A percentile compares a stretch with the other conserved stretches of the same genome.
These are phyloP conservation scores for Isoetes engelmannii DNA, from an alignment of 83 land plant species.

Conservation along the genomic window DNA sequence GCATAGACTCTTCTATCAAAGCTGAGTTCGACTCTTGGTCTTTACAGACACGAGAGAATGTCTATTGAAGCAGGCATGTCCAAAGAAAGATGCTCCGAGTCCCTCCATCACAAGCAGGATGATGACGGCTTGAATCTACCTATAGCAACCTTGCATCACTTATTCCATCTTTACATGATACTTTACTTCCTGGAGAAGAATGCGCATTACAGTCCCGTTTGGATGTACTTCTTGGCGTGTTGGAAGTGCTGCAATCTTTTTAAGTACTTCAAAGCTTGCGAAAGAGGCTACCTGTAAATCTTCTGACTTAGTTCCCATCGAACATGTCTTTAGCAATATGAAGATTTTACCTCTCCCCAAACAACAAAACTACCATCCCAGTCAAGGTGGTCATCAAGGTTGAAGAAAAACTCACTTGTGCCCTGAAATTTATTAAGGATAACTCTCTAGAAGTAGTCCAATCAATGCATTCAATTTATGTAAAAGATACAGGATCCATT, in stretches of 20 bases:
- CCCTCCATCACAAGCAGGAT: too few relatives aligned
- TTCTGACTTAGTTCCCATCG: background rate
- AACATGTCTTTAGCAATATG: background rate
- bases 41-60: too few relatives aligned
- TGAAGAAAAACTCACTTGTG: slow-evolving; percentile 46
- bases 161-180: slow-evolving; percentile 14
- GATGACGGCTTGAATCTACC: background rate
- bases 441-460: background rate
- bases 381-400: slow-evolving; percentile 38
- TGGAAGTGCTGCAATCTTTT: slow-evolving; percentile 28
- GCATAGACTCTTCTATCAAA: too few relatives aligned
- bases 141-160: background rate
- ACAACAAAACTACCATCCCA: slow-evolving; percentile 45
- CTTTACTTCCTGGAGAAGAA: slow-evolving; percentile 21
- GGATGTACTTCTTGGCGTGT: slow-evolving; percentile 40
- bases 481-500: too few relatives aligned
- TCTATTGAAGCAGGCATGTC: too few relatives aligned
- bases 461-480: too few relatives aligned
- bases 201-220: slow-evolving; percentile 37
- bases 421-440: slow-evolving; percentile 17
- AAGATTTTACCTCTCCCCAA: slow-evolving; percentile 31
- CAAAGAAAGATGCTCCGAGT: too few relatives aligned
- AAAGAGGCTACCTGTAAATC: slow-evolving; percentile 16
- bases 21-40: too few relatives aligned
- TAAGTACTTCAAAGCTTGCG: slow-evolving; percentile 21